Evolutionary conservation across 2,329 filamentous ascomycete genomes (phyloP).

Genomic region (Dothistroma pini): DNA sequence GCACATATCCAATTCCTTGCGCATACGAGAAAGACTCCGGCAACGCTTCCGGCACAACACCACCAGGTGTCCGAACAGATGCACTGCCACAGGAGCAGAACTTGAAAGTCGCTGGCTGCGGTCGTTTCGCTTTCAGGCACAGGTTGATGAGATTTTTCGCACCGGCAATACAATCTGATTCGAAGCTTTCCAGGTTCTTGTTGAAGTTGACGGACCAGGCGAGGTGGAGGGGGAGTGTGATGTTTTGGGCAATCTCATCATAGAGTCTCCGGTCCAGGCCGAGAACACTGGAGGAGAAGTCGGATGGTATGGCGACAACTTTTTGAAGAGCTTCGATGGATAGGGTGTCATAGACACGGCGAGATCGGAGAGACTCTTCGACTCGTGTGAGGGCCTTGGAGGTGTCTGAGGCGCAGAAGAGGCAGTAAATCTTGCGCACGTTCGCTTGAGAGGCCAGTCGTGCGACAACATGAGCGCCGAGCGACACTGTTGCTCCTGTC

Average conservation of each 20-base stretch:
- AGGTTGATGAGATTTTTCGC: slow-evolving; percentile 44
- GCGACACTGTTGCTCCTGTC: slow-evolving; percentile 62
- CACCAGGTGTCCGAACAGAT: slow-evolving; percentile 27
- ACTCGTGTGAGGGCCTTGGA: slow-evolving; percentile 34
- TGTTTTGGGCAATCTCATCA: background rate
- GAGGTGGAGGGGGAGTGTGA: slow-evolving; percentile 3
- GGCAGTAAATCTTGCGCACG: slow-evolving; percentile 46
- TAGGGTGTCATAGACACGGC: slow-evolving; percentile 36
- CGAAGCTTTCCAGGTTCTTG: slow-evolving; percentile 50
- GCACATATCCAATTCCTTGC: slow-evolving; percentile 3
- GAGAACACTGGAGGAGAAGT: slow-evolving; percentile 1
- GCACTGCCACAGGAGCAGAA: slow-evolving; percentile 53
- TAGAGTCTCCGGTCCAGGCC: background rate
- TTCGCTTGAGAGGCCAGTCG: slow-evolving; percentile 30
- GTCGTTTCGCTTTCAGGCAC: slow-evolving; percentile 33
- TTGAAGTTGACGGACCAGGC: slow-evolving; percentile 53
- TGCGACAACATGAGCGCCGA: slow-evolving; percentile 56
- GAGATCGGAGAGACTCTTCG: slow-evolving; percentile 32
- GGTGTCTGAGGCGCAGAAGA: slow-evolving; percentile 47
- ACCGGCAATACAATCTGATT: slow-evolving; percentile 45
- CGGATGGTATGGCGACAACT: slow-evolving; percentile 30
- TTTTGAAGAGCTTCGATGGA: slow-evolving; percentile 28
- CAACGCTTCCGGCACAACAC: slow-evolving; percentile 37
- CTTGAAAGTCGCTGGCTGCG: slow-evolving; percentile 41
- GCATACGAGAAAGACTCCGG: slow-evolving; percentile 23